Conservation (phyloP, 768 basidiomycete genomes). For the Naematelia encephala region DNA sequence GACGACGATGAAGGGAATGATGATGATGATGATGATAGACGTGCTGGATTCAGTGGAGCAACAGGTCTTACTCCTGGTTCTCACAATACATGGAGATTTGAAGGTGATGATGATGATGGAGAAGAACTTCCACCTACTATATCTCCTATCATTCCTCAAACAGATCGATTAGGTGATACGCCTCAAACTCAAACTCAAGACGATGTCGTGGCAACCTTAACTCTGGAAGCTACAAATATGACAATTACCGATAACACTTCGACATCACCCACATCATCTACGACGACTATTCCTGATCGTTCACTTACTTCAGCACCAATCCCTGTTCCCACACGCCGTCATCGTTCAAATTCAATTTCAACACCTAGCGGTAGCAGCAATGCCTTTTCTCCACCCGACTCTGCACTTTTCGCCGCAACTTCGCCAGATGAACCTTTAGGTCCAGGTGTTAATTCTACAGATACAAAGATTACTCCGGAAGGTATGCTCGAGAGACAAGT, state of each 20-base stretch:
- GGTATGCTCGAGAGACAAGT: slow-evolving; percentile 44
- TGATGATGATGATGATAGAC: slow-evolving; percentile 13
- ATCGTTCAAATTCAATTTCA: neutral
- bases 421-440: slow-evolving; percentile 41
- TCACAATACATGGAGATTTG: slow-evolving; percentile 29
- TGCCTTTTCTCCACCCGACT: slow-evolving; percentile 47
- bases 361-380: neutral
- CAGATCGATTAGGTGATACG: neutral
- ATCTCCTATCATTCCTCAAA: slow-evolving; percentile 7
- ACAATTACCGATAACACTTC: neutral
- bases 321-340: neutral
- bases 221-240: neutral
- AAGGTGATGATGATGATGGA: slow-evolving; percentile 22
- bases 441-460: slow-evolving; percentile 43
- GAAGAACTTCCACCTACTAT: slow-evolving; percentile 22
- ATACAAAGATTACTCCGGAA: slow-evolving; percentile 33
- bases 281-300: slow-evolving; percentile 8
- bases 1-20: slow-evolving; percentile 20
- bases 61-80: slow-evolving; percentile 15
- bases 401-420: slow-evolving; percentile 39
- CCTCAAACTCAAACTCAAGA: neutral
- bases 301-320: neutral
- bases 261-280: neutral
- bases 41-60: slow-evolving; percentile 13
- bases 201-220: neutral